Evolutionary conservation across 306 rosid species (phyloP), one percentile per base, ranked within the genome.

Genomic region (Rosa multiflora): DNA sequence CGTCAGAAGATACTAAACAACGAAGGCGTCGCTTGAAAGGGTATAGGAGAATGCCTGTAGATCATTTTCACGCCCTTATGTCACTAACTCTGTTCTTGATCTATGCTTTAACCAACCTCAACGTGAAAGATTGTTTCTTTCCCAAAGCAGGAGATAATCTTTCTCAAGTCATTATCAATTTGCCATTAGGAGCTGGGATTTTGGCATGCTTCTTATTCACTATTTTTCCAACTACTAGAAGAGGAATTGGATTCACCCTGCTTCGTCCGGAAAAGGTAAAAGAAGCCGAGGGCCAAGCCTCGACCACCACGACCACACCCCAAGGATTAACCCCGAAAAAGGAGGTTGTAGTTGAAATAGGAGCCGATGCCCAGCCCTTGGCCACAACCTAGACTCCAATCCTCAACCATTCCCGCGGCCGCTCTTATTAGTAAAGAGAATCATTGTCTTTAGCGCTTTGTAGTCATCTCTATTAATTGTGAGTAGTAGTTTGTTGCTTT

Each of bases 41-140:
- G 23, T 74, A 52, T 11, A 83, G 67, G 56, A 53, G 81, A 5
- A 47, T 49, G 10, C 26, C 46, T 11, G 55, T 49, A 14, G 91
- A 85, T 70, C 76, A 81, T 14, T 75, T 85, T 23, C 89, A 88
- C 12, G 82, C 88, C 11, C 61, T 80, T 6, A 55, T 74, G 46
- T 86, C 92, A 1, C 62, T 72, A 3, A 5, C 81, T 5, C 81
- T 88, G 82, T 90, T 90, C 88, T 83, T 86, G 64, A 14, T 87
- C 15, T 82, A 87, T 70, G 87, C 89, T 59, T 2, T 85, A 2
- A 70, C 86, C 72, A 52, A 83, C 76, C 56, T 86, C 5, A 75
- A 80, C 5, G 88, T 87, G 67, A 84, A 85, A 52, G 44, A 63
- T 7, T 90, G 90, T 81, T 83, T 75, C 73, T 76, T 88, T 20